Evolutionary conservation across 2,329 filamentous ascomycete genomes (phyloP).

Genomic region (Elsinoe batatas): DNA sequence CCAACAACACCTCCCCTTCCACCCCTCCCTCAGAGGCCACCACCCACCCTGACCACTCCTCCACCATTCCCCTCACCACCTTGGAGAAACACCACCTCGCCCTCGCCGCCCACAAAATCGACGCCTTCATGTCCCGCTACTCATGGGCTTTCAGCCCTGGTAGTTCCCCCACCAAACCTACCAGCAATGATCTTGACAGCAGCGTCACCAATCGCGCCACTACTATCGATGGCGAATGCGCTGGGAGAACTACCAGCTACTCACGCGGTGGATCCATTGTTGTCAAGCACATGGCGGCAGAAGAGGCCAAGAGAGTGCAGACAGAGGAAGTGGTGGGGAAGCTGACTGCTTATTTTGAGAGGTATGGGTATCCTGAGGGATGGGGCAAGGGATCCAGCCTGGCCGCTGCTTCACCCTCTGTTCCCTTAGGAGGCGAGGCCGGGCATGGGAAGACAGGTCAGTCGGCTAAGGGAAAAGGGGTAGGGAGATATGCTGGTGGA

Average conservation of each 20-base stretch:
- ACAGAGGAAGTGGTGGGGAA: not conserved
- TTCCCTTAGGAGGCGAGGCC: too few relatives aligned
- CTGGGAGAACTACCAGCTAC: too few relatives aligned
- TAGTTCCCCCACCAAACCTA: too few relatives aligned
- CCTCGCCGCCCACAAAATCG: not conserved
- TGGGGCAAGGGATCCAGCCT: not conserved
- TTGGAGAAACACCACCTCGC: not conserved
- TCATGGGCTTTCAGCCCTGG: not conserved
- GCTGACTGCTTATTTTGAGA: not conserved
- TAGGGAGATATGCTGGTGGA: too few relatives aligned
- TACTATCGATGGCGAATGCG: too few relatives aligned
- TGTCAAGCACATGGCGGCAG: too few relatives aligned
- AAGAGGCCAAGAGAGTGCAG: too few relatives aligned
- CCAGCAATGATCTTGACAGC: too few relatives aligned
- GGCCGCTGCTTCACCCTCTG: too few relatives aligned
- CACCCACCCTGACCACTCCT: not conserved
- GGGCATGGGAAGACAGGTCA: not conserved
- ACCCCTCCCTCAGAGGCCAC: too few relatives aligned
- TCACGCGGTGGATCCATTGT: too few relatives aligned
- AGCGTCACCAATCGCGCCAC: too few relatives aligned
- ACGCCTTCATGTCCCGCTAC: conserved; percentile 2
- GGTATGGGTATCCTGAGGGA: not conserved
- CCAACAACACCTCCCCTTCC: not conserved
- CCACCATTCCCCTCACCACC: not conserved
- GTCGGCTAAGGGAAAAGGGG: not conserved